phyloP scores from a whole-genome alignment of 1,284 basidiomycete genomes.

The Grifola frondosa region DNA sequence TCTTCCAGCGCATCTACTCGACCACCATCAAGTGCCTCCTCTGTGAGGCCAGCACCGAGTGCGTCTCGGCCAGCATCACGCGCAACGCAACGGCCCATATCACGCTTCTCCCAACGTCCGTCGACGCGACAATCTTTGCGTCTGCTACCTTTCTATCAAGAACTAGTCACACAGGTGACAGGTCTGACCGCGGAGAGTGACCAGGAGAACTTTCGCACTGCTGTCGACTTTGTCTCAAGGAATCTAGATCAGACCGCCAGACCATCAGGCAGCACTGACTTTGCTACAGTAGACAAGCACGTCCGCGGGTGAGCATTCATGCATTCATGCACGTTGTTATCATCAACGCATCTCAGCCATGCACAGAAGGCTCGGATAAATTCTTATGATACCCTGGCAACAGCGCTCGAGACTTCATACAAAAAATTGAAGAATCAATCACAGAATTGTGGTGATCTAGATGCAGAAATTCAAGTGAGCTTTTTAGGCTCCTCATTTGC shows the following conservation, averaged over 20 bases:
- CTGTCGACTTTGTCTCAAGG: constrained; percentile 51
- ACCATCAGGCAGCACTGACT: constrained; percentile 53
- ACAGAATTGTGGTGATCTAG: constrained; percentile 54
- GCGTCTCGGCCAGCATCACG: constrained; percentile 37
- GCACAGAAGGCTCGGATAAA: constrained; percentile 70
- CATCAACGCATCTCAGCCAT: constrained; percentile 29
- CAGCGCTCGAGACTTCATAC: constrained; percentile 55
- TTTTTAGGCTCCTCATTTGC: constrained; percentile 4
- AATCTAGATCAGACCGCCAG: constrained; percentile 53
- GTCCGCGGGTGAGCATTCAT: constrained; percentile 51
- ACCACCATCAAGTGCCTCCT: constrained; percentile 35
- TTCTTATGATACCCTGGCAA: constrained; percentile 55
- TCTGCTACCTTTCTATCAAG: constrained; percentile 52
- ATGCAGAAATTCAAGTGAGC: constrained; percentile 61
- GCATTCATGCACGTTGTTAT: constrained; percentile 7
- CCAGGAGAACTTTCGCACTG: constrained; percentile 45
- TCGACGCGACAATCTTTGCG: constrained; percentile 47
- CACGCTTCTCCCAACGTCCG: constrained; percentile 54
- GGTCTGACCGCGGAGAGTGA: constrained; percentile 37
- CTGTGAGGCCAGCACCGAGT: constrained; percentile 23
- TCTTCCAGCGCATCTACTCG: constrained; percentile 31
- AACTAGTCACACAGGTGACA: constrained; percentile 55
- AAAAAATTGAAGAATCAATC: constrained; percentile 48
- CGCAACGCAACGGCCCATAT: constrained; percentile 44
- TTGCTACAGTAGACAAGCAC: constrained; percentile 51